Evolutionary conservation across 2,329 filamentous ascomycete species (phyloP), one percentile per base, ranked within the genome.

Genomic region (Capronia epimyces): DNA sequence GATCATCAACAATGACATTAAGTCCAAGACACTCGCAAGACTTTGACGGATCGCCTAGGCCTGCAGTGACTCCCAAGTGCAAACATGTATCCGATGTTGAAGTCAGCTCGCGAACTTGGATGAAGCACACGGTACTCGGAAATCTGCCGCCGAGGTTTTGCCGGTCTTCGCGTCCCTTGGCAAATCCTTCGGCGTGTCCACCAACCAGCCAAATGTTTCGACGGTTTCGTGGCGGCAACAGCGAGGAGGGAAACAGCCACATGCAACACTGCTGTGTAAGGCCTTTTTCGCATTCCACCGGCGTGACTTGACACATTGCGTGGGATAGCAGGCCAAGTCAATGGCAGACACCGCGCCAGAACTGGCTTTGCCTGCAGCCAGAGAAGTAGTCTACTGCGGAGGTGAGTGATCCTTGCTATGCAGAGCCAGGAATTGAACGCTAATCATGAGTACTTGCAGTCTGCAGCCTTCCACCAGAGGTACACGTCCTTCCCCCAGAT

Each of bases 401-500:
- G 75, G 79, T 80, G 64, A 64, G 74, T 65, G 39, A 37, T 41
- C 37, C 10, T 31, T 25, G 34, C 43, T 40, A 22, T 29, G 36
- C 12, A 31, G 21, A 45, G 32, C 21, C 13, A 34, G 25, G 36
- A 22, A 48, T 5, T 24, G 31, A 43, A 52, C 49, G 50, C 57
- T 62, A 50, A 57, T 49, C 36, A 31, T 42, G 27, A 34, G 42
- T 40, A 32, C 43, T 43, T 48, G 40, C 63, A 82, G 81, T 84
- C 55, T 85, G 82, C 72, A 77, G 75, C 58, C 69, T 85, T 58
- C 82, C 82, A 55, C 80, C 81, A 62, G 82, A 85, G 79, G 81
- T 83, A 81, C 68, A 16, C 27, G 21, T 42, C 24, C 29, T 25
- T 41, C n/a, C n/a, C n/a, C n/a, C n/a, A n/a, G n/a, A n/a, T n/a